A percentile compares a stretch with the other conserved stretches of the same genome.
Evolutionary conservation across 2,329 filamentous ascomycete genomes (phyloP).

Genomic region (Talaromyces verruculosus): DNA sequence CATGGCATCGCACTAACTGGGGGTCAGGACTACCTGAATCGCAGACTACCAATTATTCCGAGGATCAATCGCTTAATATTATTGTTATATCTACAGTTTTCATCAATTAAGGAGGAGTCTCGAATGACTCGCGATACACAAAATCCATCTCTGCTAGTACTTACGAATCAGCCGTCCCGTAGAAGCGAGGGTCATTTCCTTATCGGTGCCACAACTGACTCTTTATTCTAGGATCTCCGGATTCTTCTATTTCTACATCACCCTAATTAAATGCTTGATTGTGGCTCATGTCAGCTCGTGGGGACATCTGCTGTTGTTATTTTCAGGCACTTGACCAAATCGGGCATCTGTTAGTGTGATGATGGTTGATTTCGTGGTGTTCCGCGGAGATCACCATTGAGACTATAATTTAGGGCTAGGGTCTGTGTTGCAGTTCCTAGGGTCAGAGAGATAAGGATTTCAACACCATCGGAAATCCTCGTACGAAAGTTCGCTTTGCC

Average conservation of each 20-base stretch:
- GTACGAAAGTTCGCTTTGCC: neutral
- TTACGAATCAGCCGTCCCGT: neutral
- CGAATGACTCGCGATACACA: neutral
- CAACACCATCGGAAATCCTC: neutral
- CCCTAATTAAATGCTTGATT: constrained; percentile 4
- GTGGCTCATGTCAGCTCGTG: neutral
- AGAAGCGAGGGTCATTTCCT: neutral
- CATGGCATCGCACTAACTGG: constrained; percentile 7
- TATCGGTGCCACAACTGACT: neutral
- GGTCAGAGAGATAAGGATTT: constrained; percentile 4
- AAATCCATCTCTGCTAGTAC: neutral
- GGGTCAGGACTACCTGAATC: neutral
- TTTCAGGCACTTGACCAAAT: neutral
- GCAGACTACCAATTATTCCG: neutral
- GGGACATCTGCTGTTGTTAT: neutral
- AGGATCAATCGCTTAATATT: neutral
- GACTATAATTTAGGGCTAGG: constrained; percentile 8
- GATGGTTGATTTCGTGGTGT: neutral
- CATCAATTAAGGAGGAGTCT: neutral
- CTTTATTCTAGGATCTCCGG: neutral
- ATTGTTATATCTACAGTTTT: neutral
- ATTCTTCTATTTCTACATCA: neutral
- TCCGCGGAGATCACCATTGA: constrained; percentile 13
- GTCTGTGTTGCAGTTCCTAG: neutral
- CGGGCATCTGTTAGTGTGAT: neutral